Evolutionary conservation across 306 rosid genomes (phyloP).

Genomic region (Carpinus viminea): DNA sequence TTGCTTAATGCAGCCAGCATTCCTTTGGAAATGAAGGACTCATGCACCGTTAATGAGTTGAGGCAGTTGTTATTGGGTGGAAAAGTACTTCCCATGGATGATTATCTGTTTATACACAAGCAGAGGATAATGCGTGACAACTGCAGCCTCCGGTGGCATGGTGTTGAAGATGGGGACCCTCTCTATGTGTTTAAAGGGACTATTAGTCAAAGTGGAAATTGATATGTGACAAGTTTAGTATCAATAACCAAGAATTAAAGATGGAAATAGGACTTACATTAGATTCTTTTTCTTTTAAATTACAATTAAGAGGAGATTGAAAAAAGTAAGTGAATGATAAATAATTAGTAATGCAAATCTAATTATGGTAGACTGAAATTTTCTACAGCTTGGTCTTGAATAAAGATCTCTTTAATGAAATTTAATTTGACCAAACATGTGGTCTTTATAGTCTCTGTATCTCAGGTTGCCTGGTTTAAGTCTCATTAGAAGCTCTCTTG

Average conservation of each 20-base stretch:
- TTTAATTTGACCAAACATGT: too few species aligned
- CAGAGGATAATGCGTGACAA: conserved; percentile 86
- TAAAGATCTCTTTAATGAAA: too few species aligned
- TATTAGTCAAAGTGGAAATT: conserved; percentile 39
- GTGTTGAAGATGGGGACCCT: conserved; percentile 77
- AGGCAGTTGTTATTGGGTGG: conserved; percentile 57
- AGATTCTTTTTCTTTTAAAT: neutral
- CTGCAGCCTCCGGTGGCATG: conserved; percentile 85
- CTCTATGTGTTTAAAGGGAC: conserved; percentile 78
- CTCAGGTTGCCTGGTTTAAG: too few species aligned
- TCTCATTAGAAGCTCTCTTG: too few species aligned
- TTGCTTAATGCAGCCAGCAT: conserved; percentile 69
- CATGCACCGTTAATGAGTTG: conserved; percentile 57
- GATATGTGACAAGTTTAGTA: neutral
- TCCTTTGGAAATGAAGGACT: conserved; percentile 73
- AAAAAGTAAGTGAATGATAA: neutral
- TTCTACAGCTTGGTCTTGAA: too few species aligned
- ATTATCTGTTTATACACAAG: conserved; percentile 80
- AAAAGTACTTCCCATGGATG: conserved; percentile 60
- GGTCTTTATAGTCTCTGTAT: too few species aligned
- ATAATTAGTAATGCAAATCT: conserved; percentile 17
- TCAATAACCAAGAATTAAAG: neutral
- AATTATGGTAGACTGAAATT: neutral
- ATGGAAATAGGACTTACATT: neutral
- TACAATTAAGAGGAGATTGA: neutral